Evolutionary conservation across 2,329 filamentous ascomycete genomes (phyloP).

Genomic region (Paraconiothyrium brasiliense): DNA sequence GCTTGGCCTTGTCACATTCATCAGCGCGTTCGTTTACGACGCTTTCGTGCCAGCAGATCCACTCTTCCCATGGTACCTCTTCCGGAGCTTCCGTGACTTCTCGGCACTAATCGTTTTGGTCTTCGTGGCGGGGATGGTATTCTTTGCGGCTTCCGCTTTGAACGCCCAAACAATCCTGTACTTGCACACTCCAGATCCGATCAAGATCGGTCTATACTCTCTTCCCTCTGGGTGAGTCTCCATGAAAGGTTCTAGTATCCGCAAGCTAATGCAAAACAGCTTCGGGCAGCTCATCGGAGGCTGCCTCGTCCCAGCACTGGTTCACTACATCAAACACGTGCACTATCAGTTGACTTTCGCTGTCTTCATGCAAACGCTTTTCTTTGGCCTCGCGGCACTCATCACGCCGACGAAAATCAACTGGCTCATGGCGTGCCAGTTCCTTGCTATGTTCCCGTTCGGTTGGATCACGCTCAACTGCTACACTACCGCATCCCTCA

Average conservation of each 20-base stretch:
- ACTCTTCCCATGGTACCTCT: conserved; percentile 41
- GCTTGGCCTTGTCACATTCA: conserved; percentile 30
- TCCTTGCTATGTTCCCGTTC: conserved; percentile 36
- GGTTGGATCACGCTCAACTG: conserved; percentile 34
- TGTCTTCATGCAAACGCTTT: conserved; percentile 33
- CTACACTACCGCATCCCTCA: conserved; percentile 29
- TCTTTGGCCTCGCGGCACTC: conserved; percentile 34
- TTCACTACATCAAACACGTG: conserved; percentile 32
- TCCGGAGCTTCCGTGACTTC: conserved; percentile 37
- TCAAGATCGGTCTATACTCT: conserved; percentile 31
- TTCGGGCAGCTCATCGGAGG: conserved; percentile 28
- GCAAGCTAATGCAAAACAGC: conserved; percentile 18
- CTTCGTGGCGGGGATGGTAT: conserved; percentile 41
- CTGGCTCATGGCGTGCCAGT: conserved; percentile 32
- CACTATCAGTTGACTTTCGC: conserved; percentile 30
- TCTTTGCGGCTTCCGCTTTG: conserved; percentile 35
- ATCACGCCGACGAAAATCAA: conserved; percentile 29
- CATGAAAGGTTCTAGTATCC: neutral
- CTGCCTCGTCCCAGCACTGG: conserved; percentile 26
- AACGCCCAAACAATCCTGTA: conserved; percentile 33
- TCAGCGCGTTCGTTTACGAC: conserved; percentile 30
- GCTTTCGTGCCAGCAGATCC: conserved; percentile 33
- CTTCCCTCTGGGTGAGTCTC: conserved; percentile 28
- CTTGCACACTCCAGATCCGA: conserved; percentile 28
- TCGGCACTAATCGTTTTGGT: conserved; percentile 40